Conservation (phyloP, 345 rosid genomes). For the Cardamine occulta region DNA sequence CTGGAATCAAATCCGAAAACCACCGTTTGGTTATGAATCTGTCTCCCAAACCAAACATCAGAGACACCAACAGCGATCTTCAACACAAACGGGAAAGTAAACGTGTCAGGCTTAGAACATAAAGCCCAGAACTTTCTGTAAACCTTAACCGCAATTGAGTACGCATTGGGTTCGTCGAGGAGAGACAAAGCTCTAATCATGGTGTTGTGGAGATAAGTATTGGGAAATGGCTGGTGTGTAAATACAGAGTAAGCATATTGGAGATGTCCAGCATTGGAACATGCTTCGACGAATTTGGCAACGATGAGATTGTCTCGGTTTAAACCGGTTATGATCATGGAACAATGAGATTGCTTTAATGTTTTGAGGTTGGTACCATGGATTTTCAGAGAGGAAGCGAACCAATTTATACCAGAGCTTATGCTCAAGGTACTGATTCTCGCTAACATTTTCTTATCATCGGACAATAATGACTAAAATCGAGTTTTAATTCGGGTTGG, state of each 20-base stretch:
- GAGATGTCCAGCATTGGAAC: conserved; percentile 56
- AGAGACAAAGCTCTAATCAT: conserved; percentile 62
- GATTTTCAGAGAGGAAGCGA: conserved; percentile 31
- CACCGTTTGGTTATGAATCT: conserved; percentile 59
- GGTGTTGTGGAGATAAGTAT: conserved; percentile 55
- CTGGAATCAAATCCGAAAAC: conserved; percentile 53
- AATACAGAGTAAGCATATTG: conserved; percentile 59
- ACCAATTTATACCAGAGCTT: conserved; percentile 11
- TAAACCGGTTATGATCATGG: conserved; percentile 52
- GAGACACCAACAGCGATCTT: conserved; percentile 53
- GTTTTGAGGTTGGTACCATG: conserved; percentile 52
- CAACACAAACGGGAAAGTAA: conserved; percentile 64
- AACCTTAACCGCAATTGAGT: conserved; percentile 47
- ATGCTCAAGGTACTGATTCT: conserved; percentile 5
- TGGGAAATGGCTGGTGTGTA: conserved; percentile 37
- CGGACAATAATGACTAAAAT: background rate
- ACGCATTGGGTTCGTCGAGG: conserved; percentile 38
- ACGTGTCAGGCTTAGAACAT: conserved; percentile 62
- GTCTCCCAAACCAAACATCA: conserved; percentile 53
- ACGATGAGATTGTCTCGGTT: conserved; percentile 49
- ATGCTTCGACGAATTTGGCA: conserved; percentile 52
- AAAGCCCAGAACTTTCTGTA: conserved; percentile 53
- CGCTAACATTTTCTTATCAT: conserved; percentile 24
- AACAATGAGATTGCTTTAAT: conserved; percentile 57
- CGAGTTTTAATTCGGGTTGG: background rate